phyloP scores from a whole-genome alignment of 2,329 filamentous ascomycete genomes.

The Colletotrichum echinochloae region DNA sequence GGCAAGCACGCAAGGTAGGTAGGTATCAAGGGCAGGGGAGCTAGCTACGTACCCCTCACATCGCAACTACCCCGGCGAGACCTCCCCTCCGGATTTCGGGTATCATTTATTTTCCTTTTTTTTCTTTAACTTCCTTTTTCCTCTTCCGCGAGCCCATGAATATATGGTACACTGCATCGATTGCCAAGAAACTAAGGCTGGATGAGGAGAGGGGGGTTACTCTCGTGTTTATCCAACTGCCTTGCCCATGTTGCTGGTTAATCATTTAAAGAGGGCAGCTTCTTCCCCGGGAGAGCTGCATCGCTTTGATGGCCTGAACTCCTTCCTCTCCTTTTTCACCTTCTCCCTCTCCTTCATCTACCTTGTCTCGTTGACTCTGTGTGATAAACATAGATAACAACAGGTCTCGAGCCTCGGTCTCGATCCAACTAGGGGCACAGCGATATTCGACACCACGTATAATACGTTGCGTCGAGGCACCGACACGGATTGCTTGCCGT shows the following conservation, averaged over 20 bases:
- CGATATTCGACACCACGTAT: not conserved
- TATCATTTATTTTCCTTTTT: not conserved
- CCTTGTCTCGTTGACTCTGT: not conserved
- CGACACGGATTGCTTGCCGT: slow-evolving; percentile 8
- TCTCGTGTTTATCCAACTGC: not conserved
- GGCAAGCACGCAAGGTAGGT: too few relatives aligned
- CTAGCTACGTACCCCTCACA: not conserved
- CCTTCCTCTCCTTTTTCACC: not conserved
- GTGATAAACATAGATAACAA: not conserved
- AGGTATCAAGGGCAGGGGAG: not conserved
- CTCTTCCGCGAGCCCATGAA: slow-evolving; percentile 1
- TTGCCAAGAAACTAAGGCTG: slow-evolving; percentile 28
- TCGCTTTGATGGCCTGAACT: not conserved
- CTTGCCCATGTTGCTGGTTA: not conserved
- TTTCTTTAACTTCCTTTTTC: not conserved
- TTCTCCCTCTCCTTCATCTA: not conserved
- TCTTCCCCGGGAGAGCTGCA: not conserved
- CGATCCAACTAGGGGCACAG: not conserved
- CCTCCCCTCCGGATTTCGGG: slow-evolving; percentile 13
- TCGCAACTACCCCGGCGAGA: slow-evolving; percentile 13
- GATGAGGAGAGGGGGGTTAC: not conserved
- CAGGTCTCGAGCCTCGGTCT: not conserved
- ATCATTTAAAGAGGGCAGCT: slow-evolving; percentile 28
- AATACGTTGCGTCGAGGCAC: not conserved
- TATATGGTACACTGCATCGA: not conserved